Evolutionary conservation across 2,329 filamentous ascomycete species (phyloP), one percentile per base, ranked within the genome.

Genomic region (Metarhizium album): DNA sequence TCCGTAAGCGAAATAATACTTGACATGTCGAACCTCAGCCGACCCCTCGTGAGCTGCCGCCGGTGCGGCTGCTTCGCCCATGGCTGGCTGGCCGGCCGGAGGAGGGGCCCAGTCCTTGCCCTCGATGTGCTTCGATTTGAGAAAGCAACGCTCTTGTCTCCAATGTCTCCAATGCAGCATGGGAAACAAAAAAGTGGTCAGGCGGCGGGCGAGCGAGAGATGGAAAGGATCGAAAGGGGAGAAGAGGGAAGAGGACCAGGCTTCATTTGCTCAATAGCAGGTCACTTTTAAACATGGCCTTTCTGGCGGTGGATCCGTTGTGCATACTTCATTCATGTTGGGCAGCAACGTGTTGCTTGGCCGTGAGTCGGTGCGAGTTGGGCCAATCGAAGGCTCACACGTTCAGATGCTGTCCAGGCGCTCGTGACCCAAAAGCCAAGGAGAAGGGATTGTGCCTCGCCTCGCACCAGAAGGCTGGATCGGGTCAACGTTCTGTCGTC

Each of bases 1-100:
- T 45, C 71, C 72, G 50, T 73, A 74, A 35, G 70, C 72, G 54
- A 74, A 74, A 59, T 74, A 74, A 47, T 63, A 64, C 51, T 64
- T 64, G 54, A 59, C 56, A 52, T 58, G 55, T 52, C 56, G 57
- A 50, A 55, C 48, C 47, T 55, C 58, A 22, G 3, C 45, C 40
- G 40, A 24, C 22, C 8, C 3, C 9, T n/a, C 22, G 20, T 23
- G 40, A 24, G 16, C 40, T n/a, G 40, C 18, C 38, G 16, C n/a
- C n/a, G n/a, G n/a, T n/a, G n/a, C n/a, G n/a, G n/a, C 40, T 43
- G 40, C 40, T 43, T 40, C 37, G 37, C 16, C 37, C 37, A 40
- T 40, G 37, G 37, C 40, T 23, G 11, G 38, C 18, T 20, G n/a
- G n/a, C n/a, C n/a, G n/a, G n/a, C n/a, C n/a, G n/a, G n/a, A n/a